Percentiles rank a stretch among this genome's conserved stretches.
phyloP scores from a whole-genome alignment of 129 eudicot genomes.

The Lactuca saligna region DNA sequence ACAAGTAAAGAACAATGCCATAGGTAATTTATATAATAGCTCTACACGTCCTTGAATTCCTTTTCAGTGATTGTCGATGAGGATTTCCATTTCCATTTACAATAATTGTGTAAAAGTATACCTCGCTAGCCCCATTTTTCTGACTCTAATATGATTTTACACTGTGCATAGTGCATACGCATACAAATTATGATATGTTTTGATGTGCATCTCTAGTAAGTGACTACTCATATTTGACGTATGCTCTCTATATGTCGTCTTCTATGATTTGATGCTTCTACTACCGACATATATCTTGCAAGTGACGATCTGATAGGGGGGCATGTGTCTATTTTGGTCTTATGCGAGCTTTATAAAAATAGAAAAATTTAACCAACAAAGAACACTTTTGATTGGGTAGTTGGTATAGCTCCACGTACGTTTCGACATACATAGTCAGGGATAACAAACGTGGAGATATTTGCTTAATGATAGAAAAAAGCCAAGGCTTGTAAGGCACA shows the following conservation, averaged over 20 bases:
- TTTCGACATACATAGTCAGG: background rate
- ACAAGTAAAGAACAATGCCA: background rate
- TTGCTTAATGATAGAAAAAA: background rate
- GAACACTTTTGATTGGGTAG: conserved; percentile 8
- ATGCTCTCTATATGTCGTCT: background rate
- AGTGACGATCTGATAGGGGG: background rate
- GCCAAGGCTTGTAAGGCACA: background rate
- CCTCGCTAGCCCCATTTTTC: no score
- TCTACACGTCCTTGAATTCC: background rate
- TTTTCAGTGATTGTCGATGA: no score
- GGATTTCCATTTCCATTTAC: no score
- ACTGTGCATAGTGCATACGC: background rate
- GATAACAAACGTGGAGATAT: background rate
- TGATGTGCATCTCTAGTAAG: conserved; percentile 2
- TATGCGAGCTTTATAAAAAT: background rate
- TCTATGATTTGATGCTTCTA: background rate
- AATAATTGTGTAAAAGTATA: background rate
- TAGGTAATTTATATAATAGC: background rate
- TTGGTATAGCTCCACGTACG: conserved; percentile 9
- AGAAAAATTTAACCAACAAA: background rate
- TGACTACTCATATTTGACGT: conserved; percentile 5
- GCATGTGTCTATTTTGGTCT: background rate
- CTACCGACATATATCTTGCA: background rate
- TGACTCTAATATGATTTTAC: background rate
- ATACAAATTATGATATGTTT: background rate